Base-by-base conservation (phyloP, 345 rosid species). In the Combretum micranthum region DNA sequence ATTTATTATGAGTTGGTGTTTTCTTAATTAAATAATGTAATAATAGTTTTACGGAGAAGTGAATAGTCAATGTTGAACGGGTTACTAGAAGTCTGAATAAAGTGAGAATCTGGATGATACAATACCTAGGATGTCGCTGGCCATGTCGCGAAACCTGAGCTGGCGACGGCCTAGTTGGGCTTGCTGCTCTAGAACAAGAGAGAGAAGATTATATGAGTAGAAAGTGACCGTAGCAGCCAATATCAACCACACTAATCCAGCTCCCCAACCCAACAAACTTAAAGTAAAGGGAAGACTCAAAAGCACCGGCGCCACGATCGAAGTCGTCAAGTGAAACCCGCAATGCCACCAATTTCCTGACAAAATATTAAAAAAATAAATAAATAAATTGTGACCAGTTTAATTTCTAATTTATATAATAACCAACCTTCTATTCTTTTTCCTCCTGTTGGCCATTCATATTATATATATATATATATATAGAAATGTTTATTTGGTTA, bases 241-340 rank as follows among this genome's bases (percentile, higher is more conserved):
- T 12, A 11, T 22, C 18, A 72, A 39, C 52, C 72, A 62, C 15
- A 48, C 6, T 21, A 67, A 50, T 4, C 77, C 81, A 0, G 65
- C 65, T 18, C 12, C 55, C 81, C 77, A 76, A 0, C 81, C 81
- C 63, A 69, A 39, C 64, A 72, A 53, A 18, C 75, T 59, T 18
- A 72, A 21, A 7, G 77, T 72, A 20, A 65, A 67, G 3, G 80
- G 81, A 16, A 76, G 69, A 42, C 68, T 72, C 13, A 76, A 44
- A 17, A 76, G 60, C 25, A 61, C 69, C 3, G 77, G 75, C 0
- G 69, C 65, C 53, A 76, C 80, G 15, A 69, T 76, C 5, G 77
- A 72, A 2, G 77, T 72, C 16, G 77, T 69, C 70, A 76, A 49
- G 60, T 76, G 80, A 39, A 69, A 76, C 15, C 80, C 80, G 22